phyloP scores from a whole-genome alignment of 768 basidiomycete species.

The Sarcodon sp. region DNA sequence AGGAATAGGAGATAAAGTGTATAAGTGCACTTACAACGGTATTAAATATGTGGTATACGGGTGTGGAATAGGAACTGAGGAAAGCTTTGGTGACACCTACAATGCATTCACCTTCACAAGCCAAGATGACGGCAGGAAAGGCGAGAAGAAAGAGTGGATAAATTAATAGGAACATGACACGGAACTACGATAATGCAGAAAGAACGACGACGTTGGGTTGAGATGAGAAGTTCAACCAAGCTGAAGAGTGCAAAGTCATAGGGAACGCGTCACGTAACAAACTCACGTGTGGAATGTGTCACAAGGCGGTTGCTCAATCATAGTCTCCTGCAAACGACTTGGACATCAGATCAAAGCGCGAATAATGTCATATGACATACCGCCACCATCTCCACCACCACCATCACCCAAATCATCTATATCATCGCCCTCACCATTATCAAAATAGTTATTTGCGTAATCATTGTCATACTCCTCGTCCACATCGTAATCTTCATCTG shows the following conservation, averaged over 20 bases:
- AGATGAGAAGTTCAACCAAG: neutral
- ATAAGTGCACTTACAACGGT: slow-evolving; percentile 25
- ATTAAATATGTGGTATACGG: slow-evolving; percentile 24
- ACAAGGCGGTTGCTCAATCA: neutral
- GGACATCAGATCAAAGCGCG: neutral
- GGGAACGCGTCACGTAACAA: neutral
- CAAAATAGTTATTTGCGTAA: slow-evolving; percentile 85
- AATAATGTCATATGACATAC: slow-evolving; percentile 6
- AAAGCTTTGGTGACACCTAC: slow-evolving; percentile 43
- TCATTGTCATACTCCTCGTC: slow-evolving; percentile 90
- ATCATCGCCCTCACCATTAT: slow-evolving; percentile 79
- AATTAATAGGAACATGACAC: neutral
- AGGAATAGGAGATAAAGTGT: slow-evolving; percentile 1
- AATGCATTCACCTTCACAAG: slow-evolving; percentile 67
- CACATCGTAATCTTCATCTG: slow-evolving; percentile 69
- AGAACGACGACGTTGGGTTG: neutral
- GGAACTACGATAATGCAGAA: slow-evolving; percentile 6
- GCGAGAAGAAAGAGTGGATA: slow-evolving; percentile 9
- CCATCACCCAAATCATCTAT: slow-evolving; percentile 66
- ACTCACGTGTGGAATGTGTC: neutral
- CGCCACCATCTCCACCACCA: slow-evolving; percentile 51
- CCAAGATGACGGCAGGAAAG: slow-evolving; percentile 26
- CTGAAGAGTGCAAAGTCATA: neutral
- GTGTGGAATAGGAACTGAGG: slow-evolving; percentile 32
- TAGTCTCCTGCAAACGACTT: neutral